Conservation (phyloP, 140 eudicot species). For the Anethum foeniculum region DNA sequence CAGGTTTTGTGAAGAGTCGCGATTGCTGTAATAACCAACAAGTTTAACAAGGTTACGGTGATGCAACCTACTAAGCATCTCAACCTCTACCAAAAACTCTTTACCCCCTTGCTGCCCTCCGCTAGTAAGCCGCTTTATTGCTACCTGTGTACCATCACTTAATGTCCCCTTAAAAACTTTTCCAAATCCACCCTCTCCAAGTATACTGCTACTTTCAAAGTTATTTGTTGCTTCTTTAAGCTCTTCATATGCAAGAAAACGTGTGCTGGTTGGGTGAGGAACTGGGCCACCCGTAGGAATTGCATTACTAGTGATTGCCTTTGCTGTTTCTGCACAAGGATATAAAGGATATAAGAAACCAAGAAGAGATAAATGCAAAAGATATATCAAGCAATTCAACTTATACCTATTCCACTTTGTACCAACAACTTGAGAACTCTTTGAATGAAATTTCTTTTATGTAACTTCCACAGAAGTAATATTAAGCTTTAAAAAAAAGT, state of each 20-base stretch:
- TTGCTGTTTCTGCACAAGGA: conserved; percentile 25
- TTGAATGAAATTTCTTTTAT: not conserved
- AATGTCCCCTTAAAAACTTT: conserved; percentile 84
- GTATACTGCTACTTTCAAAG: conserved; percentile 69
- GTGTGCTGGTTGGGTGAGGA: conserved; percentile 82
- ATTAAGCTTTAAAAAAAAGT: not conserved
- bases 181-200: conserved; percentile 99
- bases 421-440: not conserved
- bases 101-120: conserved; percentile 97
- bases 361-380: not conserved
- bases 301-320: conserved; percentile 43
- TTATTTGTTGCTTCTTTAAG: conserved; percentile 91
- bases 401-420: not conserved
- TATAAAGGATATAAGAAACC: conserved; percentile 10
- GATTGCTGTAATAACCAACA: conserved; percentile 82
- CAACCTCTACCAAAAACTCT: conserved; percentile 95
- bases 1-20: conserved; percentile 75
- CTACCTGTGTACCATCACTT: conserved; percentile 89
- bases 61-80: conserved; percentile 98
- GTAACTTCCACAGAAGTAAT: not conserved
- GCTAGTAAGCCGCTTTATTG: conserved; percentile 81
- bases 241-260: conserved; percentile 86
- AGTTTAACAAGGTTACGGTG: conserved; percentile 98
- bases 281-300: conserved; percentile 55
- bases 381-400: not conserved